Evolutionary conservation across 2,329 filamentous ascomycete genomes (phyloP).

Genomic region (Sphaerostilbella broomeana): DNA sequence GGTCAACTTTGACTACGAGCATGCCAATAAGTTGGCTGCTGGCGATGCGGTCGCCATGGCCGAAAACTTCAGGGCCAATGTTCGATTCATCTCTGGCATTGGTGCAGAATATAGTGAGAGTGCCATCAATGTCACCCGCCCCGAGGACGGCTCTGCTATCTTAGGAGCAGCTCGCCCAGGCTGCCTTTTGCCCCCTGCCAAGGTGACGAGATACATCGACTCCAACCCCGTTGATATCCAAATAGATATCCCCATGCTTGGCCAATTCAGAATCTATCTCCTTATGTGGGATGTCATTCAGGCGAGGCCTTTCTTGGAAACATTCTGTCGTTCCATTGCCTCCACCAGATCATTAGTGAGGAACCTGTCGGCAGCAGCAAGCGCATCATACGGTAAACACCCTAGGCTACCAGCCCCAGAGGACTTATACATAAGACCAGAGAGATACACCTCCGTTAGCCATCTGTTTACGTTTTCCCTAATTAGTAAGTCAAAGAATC

Average conservation of each 20-base stretch:
- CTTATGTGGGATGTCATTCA: slow-evolving; percentile 57
- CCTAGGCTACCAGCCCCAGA: slow-evolving; percentile 50
- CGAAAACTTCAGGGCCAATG: slow-evolving; percentile 63
- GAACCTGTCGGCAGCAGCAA: slow-evolving; percentile 52
- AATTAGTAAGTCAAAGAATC: slow-evolving; percentile 50
- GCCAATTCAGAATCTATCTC: slow-evolving; percentile 71
- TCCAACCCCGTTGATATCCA: slow-evolving; percentile 73
- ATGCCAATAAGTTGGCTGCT: slow-evolving; percentile 51
- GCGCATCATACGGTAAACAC: slow-evolving; percentile 54
- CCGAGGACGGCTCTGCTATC: slow-evolving; percentile 29
- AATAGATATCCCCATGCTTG: slow-evolving; percentile 69
- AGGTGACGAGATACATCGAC: slow-evolving; percentile 67
- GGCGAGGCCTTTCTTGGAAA: slow-evolving; percentile 51
- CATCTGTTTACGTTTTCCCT: slow-evolving; percentile 63
- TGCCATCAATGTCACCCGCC: slow-evolving; percentile 38
- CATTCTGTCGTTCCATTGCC: slow-evolving; percentile 50
- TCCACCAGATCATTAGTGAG: slow-evolving; percentile 49
- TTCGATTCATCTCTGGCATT: slow-evolving; percentile 67
- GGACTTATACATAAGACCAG: slow-evolving; percentile 60
- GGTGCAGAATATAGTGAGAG: slow-evolving; percentile 56
- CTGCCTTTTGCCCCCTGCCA: slow-evolving; percentile 57
- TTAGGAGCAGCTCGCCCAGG: slow-evolving; percentile 46
- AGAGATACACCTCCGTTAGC: slow-evolving; percentile 62
- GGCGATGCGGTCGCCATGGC: slow-evolving; percentile 59
- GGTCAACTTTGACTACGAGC: slow-evolving; percentile 56